Percentiles rank a stretch among this genome's conserved stretches.
phyloP scores from a whole-genome alignment of 2,329 filamentous ascomycete species.

The Pseudophaeomoniella oleicola region DNA sequence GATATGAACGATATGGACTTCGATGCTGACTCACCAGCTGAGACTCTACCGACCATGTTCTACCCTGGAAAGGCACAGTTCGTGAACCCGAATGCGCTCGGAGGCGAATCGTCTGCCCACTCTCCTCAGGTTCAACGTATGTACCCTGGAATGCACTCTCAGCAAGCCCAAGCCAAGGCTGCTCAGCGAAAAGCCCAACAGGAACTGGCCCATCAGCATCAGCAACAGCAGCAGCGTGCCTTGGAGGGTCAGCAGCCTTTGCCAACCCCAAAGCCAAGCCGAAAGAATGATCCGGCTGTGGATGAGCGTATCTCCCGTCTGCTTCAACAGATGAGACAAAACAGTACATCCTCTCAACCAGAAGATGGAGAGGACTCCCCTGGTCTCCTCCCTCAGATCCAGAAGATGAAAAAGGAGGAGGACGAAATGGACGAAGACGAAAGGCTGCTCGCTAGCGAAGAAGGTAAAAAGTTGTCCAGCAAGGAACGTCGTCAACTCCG shows the following conservation, averaged over 20 bases:
- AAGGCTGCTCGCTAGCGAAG: slow-evolving; percentile 81
- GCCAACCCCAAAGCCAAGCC: slow-evolving; percentile 17
- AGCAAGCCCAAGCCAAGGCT: slow-evolving; percentile 59
- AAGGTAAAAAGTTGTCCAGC: slow-evolving; percentile 97
- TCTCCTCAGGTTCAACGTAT: slow-evolving; percentile 53
- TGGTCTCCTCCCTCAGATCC: slow-evolving; percentile 47
- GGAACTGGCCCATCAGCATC: slow-evolving; percentile 31
- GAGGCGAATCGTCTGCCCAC: slow-evolving; percentile 42
- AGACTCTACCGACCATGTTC: slow-evolving; percentile 48
- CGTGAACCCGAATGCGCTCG: slow-evolving; percentile 61
- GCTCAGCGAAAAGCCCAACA: slow-evolving; percentile 56
- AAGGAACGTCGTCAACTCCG: slow-evolving; percentile 94
- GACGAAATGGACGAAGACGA: slow-evolving; percentile 99
- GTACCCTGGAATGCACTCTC: slow-evolving; percentile 88
- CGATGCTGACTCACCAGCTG: slow-evolving; percentile 44
- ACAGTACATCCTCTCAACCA: slow-evolving; percentile 43
- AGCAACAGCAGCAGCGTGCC: slow-evolving; percentile 40
- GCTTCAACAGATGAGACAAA: slow-evolving; percentile 78
- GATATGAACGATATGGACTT: slow-evolving; percentile 54
- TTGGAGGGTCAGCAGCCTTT: slow-evolving; percentile 14
- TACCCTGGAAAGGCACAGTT: slow-evolving; percentile 40
- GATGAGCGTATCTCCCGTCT: slow-evolving; percentile 92
- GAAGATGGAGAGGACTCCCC: slow-evolving; percentile 23
- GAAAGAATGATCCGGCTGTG: slow-evolving; percentile 50
- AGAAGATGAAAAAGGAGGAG: slow-evolving; percentile 76